These are phyloP conservation scores for Lentinula boryana DNA, from an alignment of 768 basidiomycete species.

Conservation along the genomic window DNA sequence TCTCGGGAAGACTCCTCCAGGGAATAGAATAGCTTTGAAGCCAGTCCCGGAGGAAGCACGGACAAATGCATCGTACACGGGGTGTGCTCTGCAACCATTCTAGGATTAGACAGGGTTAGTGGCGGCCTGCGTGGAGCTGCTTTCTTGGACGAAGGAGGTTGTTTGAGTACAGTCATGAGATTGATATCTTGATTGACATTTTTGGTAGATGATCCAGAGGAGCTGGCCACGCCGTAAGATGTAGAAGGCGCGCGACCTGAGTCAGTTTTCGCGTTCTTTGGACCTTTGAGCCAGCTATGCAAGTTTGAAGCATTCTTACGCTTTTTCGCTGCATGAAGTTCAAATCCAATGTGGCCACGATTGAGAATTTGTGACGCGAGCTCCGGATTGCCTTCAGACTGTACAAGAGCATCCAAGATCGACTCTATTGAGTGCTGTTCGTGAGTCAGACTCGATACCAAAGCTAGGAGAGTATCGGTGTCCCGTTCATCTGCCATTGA, in stretches of 20 bases:
- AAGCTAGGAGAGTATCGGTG: conserved; percentile 64
- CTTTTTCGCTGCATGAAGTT: conserved; percentile 25
- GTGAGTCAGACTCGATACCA: conserved; percentile 55
- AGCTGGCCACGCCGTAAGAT: background rate
- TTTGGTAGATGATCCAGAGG: background rate
- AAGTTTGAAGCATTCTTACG: conserved; percentile 41
- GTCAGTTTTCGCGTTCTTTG: background rate
- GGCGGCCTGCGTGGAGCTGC: conserved; percentile 42
- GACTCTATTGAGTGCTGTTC: conserved; percentile 26
- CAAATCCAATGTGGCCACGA: background rate
- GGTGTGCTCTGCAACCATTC: conserved; percentile 60
- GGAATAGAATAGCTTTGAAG: conserved; percentile 66
- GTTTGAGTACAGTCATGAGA: conserved; percentile 53
- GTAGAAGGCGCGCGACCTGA: background rate
- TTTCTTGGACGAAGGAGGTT: conserved; percentile 28
- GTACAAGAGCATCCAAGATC: conserved; percentile 55
- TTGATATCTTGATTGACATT: conserved; percentile 23
- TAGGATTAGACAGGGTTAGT: conserved; percentile 54
- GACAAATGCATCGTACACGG: conserved; percentile 72
- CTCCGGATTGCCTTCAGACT: conserved; percentile 50
- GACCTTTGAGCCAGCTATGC: conserved; percentile 46
- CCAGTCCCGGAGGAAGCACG: conserved; percentile 68
- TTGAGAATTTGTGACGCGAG: conserved; percentile 39
- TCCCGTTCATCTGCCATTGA: conserved; percentile 23
- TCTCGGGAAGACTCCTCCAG: conserved; percentile 56